Evolutionary conservation across 176 grass and related monocot species (phyloP), one percentile per base, ranked within the genome.

Genomic region (Rhynchospora pubera): DNA sequence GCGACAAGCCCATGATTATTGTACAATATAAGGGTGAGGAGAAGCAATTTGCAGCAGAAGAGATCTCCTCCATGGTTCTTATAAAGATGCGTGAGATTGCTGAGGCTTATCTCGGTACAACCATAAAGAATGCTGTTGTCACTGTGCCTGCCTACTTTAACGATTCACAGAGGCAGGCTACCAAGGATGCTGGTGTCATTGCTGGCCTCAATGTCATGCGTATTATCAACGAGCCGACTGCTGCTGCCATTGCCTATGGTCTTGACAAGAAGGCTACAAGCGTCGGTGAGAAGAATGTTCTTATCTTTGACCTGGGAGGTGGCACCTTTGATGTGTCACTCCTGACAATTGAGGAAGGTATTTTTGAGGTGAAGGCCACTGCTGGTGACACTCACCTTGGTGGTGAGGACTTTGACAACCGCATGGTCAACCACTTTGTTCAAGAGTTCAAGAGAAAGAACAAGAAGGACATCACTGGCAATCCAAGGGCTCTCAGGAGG

Each of bases 401-500:
- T 13, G 78, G 78, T 23, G 78, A 80, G 57, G 78, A 80, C 13
- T 80, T 80, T 80, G 78, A 80, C 44, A 63, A 80, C 55, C 78
- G 78, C 5, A 63, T 80, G 78, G 78, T 80, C 28, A 63, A 80
- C 32, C 78, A 80, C 43, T 80, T 63, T 45, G 78, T 63, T 45
- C 57, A 63, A 45, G 57, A 80, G 78, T 80, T 80, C 57, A 80
- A 80, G 78, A 80, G 57, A 18, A 80, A 80, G 78, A 63, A 80
- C 57, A 63, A 63, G 57, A 80, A 80, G 57, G 78, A 80, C 42
- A 80, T 80, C 28, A 80, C 16, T 1, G 57, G 78, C 11, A 63
- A 80, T 15, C 57, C 78, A 0, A 80, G 78, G 42, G 34, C 78
- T 80, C 59, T 80, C 34, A 63, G 78, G 56, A 63, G 78, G 32